Conservation (phyloP, 345 rosid genomes). For the Lumnitzera littorea region DNA sequence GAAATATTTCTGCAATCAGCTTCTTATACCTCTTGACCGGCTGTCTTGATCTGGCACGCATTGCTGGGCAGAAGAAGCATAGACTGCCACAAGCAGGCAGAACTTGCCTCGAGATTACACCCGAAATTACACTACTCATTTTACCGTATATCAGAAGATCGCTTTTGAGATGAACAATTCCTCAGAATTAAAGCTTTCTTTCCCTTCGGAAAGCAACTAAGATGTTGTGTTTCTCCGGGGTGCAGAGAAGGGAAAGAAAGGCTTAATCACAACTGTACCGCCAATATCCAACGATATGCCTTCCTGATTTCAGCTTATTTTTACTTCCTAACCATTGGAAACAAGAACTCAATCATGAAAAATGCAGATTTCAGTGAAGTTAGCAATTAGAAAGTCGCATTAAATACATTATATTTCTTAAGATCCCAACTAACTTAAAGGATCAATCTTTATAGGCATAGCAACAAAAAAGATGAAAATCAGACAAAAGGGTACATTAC, state of each 20-base stretch:
- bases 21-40: conserved; percentile 98
- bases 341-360: neutral
- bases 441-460: too few species aligned
- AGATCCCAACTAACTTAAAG: too few species aligned
- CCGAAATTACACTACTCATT: conserved; percentile 64
- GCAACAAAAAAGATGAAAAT: too few species aligned
- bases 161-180: neutral
- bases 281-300: conserved; percentile 30
- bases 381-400: too few species aligned
- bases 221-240: conserved; percentile 20
- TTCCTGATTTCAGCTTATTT: conserved; percentile 2
- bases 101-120: conserved; percentile 83
- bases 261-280: conserved; percentile 16
- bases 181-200: conserved; percentile 30
- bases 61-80: conserved; percentile 78
- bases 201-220: conserved; percentile 46
- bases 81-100: conserved; percentile 90
- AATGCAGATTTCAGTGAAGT: too few species aligned
- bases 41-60: conserved; percentile 94
- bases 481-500: too few species aligned
- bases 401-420: too few species aligned
- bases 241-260: conserved; percentile 65
- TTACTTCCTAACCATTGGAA: neutral
- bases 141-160: neutral
- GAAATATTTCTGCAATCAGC: conserved; percentile 84